Conservation (phyloP, 768 basidiomycete species). For the Naganishia vaughanmartiniae region DNA sequence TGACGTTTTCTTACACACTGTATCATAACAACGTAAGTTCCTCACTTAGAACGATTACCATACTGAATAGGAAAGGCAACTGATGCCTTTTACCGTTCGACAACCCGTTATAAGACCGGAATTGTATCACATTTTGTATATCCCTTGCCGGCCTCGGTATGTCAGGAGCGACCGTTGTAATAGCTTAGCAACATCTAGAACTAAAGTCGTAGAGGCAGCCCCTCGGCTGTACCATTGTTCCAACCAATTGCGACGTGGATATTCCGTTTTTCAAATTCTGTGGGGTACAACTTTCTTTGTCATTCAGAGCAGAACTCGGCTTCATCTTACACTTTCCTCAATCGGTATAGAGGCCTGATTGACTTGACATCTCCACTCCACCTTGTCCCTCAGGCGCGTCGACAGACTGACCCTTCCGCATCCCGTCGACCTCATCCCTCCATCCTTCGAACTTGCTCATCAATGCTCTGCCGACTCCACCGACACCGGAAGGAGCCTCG, state of each 20-base stretch:
- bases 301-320: neutral
- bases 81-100: neutral
- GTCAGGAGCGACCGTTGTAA: too few species aligned
- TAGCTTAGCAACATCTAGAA: too few species aligned
- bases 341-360: constrained; percentile 26
- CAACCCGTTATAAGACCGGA: neutral
- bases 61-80: neutral
- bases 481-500: constrained; percentile 41
- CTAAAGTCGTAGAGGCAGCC: too few species aligned
- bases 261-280: neutral
- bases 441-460: constrained; percentile 42
- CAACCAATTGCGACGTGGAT: too few species aligned
- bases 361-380: constrained; percentile 14
- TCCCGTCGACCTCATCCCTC: constrained; percentile 46
- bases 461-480: constrained; percentile 42
- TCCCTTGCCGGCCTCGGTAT: too few species aligned
- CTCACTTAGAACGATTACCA: neutral
- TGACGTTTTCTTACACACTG: neutral
- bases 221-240: too few species aligned
- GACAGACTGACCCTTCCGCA: constrained; percentile 25
- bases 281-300: neutral
- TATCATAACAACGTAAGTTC: neutral
- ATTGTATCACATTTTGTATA: neutral
- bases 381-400: constrained; percentile 24
- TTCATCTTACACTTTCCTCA: neutral